phyloP scores from a whole-genome alignment of 1,284 basidiomycete species.

The Fomitiporia mediterranea region DNA sequence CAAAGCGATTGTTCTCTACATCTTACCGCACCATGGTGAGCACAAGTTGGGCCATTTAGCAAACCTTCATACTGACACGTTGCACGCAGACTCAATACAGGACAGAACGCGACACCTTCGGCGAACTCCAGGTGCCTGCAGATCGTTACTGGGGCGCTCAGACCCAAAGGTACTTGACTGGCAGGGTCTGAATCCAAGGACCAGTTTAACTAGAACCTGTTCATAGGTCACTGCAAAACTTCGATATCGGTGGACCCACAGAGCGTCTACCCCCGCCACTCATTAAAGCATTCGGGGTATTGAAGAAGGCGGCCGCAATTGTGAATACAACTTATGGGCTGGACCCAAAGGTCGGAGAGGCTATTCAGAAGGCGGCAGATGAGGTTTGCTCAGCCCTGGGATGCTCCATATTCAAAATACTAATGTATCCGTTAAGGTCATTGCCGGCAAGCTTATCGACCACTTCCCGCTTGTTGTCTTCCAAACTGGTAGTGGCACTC shows the following conservation, averaged over 20 bases:
- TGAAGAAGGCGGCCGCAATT: slow-evolving; percentile 95
- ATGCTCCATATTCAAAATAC: background rate
- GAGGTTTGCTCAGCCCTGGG: slow-evolving; percentile 52
- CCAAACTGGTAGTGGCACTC: slow-evolving; percentile 98
- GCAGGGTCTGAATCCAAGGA: background rate
- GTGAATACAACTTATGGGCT: slow-evolving; percentile 92
- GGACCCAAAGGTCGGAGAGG: slow-evolving; percentile 83
- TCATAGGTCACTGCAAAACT: slow-evolving; percentile 88
- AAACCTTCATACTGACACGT: slow-evolving; percentile 13
- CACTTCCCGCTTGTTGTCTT: slow-evolving; percentile 99
- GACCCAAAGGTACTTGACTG: slow-evolving; percentile 92
- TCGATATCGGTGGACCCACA: slow-evolving; percentile 93
- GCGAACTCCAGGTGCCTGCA: slow-evolving; percentile 88
- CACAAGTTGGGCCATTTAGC: background rate
- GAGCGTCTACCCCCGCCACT: slow-evolving; percentile 93
- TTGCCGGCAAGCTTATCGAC: slow-evolving; percentile 89
- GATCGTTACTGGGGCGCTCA: slow-evolving; percentile 99
- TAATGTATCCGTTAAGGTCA: slow-evolving; percentile 59
- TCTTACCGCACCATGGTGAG: slow-evolving; percentile 45
- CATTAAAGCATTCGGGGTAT: slow-evolving; percentile 96
- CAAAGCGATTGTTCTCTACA: slow-evolving; percentile 32
- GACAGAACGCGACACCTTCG: slow-evolving; percentile 83
- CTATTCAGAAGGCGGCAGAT: slow-evolving; percentile 92
- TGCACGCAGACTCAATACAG: slow-evolving; percentile 45
- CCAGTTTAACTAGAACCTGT: background rate